Conservation (phyloP, 331 rosid genomes). For the Malus hybrid region DNA sequence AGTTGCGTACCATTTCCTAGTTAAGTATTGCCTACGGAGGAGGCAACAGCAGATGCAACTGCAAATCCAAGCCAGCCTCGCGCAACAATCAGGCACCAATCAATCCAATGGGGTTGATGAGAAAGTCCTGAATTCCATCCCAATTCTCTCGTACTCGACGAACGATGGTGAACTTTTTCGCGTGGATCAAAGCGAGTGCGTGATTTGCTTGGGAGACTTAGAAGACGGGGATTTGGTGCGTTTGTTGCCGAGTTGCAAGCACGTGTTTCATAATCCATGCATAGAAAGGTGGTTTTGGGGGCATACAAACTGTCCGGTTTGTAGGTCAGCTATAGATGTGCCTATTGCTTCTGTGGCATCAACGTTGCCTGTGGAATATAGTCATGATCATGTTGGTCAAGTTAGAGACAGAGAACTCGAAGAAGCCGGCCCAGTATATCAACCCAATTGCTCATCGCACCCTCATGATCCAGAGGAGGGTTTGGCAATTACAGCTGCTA, state of each 20-base stretch:
- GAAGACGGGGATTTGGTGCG: conserved; percentile 32
- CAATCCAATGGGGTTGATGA: conserved; percentile 23
- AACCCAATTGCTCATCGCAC: not conserved
- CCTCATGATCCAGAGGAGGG: not conserved
- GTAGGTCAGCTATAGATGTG: conserved; percentile 26
- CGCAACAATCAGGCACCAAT: not conserved
- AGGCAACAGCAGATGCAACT: not conserved
- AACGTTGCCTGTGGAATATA: not conserved
- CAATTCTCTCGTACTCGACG: conserved; percentile 20
- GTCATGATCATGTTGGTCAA: not conserved
- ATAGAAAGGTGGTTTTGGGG: conserved; percentile 39
- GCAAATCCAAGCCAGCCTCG: not conserved
- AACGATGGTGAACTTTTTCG: not conserved
- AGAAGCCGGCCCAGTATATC: not conserved
- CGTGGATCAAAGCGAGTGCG: conserved; percentile 38
- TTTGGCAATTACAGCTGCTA: not conserved
- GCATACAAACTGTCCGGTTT: conserved; percentile 40
- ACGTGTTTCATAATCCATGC: conserved; percentile 43
- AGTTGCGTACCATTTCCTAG: conserved; percentile 26
- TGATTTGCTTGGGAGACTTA: conserved; percentile 42
- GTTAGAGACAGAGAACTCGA: not conserved
- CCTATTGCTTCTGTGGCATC: not conserved
- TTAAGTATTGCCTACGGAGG: conserved; percentile 9
- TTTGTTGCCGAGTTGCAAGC: conserved; percentile 39
- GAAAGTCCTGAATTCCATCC: conserved; percentile 30